Evolutionary conservation across 495 filamentous ascomycete genomes (phyloP), one percentile per base, ranked within the genome.

Genomic region (Baudoinia panamericana): DNA sequence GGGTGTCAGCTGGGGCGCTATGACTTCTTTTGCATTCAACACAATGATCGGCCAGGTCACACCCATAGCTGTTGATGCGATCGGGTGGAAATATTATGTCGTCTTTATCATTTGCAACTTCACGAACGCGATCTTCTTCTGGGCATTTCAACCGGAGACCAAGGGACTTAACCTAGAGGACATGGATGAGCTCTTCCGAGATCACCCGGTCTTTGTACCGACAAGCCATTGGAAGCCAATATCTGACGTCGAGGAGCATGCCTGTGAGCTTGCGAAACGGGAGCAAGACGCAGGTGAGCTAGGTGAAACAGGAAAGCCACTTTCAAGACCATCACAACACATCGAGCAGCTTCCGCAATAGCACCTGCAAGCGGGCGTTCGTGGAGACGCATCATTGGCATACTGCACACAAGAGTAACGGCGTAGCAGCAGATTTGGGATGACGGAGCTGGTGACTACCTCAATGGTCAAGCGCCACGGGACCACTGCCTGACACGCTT

Each of bases 91-190:
- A 20, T 56, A 48, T 34, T 56, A 56, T 31, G 46, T 56, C 23
- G 31, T 56, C 3, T 56, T 56, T 37, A 46, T 51, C 26, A 44
- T 56, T 1, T 51, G 47, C 41, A 54, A 56, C 30, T 17, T 55
- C 17, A 48, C 37, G 2, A 56, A 55, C 35, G 52, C 47, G 5
- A 16, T 59, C 29, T 63, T 59, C 51, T 57, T 55, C 31, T 56
- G 56, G 50, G 56, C 52, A 33, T 53, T 58, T 33, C 44, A 57
- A 21, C 58, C 58, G 1, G 58, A 62, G 45, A 60, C 56, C 18
- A 61, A 61, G 32, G 44, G 53, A 4, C 39, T 61, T n/a, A 56
- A 51, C 21, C 43, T 61, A 29, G 58, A 61, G 43, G 24, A 29
- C 24, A 48, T 43, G 45, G 50, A 61, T 40, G 58, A 61, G 33